phyloP scores from a whole-genome alignment of 2,329 filamentous ascomycete genomes.

The Lachnellula subtilissima region DNA sequence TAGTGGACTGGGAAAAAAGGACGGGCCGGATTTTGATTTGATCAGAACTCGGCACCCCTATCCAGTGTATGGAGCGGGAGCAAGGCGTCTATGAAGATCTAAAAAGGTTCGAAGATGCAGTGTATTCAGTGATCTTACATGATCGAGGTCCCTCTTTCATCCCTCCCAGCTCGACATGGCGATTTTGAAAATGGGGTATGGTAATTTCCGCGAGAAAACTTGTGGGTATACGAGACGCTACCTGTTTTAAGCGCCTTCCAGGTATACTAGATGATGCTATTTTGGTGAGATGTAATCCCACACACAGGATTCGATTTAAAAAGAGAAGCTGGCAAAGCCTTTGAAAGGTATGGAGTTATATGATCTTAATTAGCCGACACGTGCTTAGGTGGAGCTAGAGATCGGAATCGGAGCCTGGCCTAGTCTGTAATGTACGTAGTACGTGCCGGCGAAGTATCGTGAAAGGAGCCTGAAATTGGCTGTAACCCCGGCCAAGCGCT shows the following conservation, averaged over 20 bases:
- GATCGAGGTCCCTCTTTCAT: not conserved
- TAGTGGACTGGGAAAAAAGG: not conserved
- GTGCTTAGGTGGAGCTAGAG: not conserved
- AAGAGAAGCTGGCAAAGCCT: not conserved
- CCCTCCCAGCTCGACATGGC: not conserved
- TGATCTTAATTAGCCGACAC: constrained; percentile 1
- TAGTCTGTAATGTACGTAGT: not conserved
- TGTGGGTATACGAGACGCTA: not conserved
- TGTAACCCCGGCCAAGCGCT: constrained; percentile 7
- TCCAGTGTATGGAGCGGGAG: too few species aligned
- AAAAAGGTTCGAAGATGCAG: not conserved
- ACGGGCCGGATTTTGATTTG: not conserved
- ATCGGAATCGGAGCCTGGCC: not conserved
- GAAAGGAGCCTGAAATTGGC: constrained; percentile 12
- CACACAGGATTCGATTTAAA: not conserved
- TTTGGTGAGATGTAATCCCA: not conserved
- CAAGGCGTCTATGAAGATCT: not conserved
- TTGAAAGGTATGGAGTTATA: not conserved
- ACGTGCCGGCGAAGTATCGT: constrained; percentile 10
- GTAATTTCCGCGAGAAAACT: not conserved
- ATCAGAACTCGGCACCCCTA: not conserved
- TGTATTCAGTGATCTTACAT: not conserved
- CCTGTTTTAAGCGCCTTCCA: not conserved
- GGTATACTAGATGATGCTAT: not conserved
- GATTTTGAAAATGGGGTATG: not conserved